Conservation (phyloP, 2,329 filamentous ascomycete genomes). For the Alternaria brassicicola region DNA sequence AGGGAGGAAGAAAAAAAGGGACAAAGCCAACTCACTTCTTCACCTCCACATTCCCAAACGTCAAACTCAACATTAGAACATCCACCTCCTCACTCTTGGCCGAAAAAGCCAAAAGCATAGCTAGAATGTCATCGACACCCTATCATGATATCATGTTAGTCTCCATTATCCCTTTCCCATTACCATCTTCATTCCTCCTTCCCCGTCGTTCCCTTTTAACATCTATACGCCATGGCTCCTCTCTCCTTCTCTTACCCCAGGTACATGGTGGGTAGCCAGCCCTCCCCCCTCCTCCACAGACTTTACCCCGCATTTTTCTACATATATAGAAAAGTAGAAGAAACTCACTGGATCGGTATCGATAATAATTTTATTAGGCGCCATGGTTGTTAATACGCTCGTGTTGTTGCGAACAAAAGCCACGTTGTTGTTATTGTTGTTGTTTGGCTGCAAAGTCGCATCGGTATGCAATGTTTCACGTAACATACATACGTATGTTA, state of each 20-base stretch:
- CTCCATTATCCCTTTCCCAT: background rate
- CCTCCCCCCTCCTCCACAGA: background rate
- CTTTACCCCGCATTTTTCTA: conserved; percentile 13
- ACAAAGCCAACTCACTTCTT: conserved; percentile 69
- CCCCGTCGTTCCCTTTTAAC: background rate
- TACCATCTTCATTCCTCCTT: background rate
- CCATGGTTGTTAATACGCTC: conserved; percentile 32
- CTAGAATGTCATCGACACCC: conserved; percentile 90
- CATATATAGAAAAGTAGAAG: background rate
- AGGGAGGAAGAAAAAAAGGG: too few species aligned
- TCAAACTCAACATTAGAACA: conserved; percentile 82
- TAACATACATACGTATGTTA: too few species aligned
- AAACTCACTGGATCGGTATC: conserved; percentile 85
- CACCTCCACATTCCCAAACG: conserved; percentile 91
- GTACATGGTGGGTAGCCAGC: too few species aligned
- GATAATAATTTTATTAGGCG: conserved; percentile 75
- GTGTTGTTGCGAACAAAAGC: too few species aligned
- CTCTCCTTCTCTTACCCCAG: background rate
- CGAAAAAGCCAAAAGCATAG: conserved; percentile 83
- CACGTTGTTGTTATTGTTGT: too few species aligned
- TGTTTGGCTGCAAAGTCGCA: too few species aligned
- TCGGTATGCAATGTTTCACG: too few species aligned
- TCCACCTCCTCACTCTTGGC: conserved; percentile 84
- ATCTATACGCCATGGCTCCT: too few species aligned
- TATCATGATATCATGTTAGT: conserved; percentile 23